phyloP scores from a whole-genome alignment of 257 asterid genomes.

The Hygrophila difformis region DNA sequence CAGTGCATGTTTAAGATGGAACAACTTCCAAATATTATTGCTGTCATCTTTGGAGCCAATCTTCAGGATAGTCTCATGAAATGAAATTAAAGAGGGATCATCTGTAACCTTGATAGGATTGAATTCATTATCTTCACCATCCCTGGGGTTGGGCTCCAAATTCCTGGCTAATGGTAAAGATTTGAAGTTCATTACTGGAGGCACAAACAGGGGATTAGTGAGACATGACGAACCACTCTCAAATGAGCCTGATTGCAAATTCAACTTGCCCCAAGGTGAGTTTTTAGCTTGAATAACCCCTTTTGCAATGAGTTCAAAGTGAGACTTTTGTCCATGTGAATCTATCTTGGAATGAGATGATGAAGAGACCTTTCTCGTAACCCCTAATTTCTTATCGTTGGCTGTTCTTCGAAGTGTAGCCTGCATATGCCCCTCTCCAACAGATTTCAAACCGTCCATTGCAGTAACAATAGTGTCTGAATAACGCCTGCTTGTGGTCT shows the following conservation, averaged over 20 bases:
- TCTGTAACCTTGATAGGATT: conserved; percentile 23
- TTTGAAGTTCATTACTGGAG: conserved; percentile 29
- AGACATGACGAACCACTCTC: conserved; percentile 14
- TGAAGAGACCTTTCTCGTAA: conserved; percentile 30
- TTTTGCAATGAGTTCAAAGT: conserved; percentile 49
- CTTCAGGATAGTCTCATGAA: conserved; percentile 39
- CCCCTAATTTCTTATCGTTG: conserved; percentile 36
- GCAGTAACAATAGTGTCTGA: conserved; percentile 22
- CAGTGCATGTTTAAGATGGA: conserved; percentile 29
- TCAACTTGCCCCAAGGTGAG: conserved; percentile 50
- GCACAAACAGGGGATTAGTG: conserved; percentile 27
- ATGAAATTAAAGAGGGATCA: conserved; percentile 40
- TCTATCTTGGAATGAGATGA: conserved; percentile 45
- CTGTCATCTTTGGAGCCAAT: conserved; percentile 39
- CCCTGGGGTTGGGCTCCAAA: conserved; percentile 17
- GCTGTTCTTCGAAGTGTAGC: conserved; percentile 13
- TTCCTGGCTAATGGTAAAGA: conserved; percentile 15
- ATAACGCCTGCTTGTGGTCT: too few relatives aligned
- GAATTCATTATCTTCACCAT: conserved; percentile 12
- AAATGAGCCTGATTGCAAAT: conserved; percentile 37
- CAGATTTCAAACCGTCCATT: conserved; percentile 18
- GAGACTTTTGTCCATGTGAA: conserved; percentile 55
- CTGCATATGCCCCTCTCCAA: conserved; percentile 16
- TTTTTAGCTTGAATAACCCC: conserved; percentile 61
- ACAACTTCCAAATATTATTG: conserved; percentile 37